Conservation (phyloP, 257 asterid species). For the Linaria vulgaris region DNA sequence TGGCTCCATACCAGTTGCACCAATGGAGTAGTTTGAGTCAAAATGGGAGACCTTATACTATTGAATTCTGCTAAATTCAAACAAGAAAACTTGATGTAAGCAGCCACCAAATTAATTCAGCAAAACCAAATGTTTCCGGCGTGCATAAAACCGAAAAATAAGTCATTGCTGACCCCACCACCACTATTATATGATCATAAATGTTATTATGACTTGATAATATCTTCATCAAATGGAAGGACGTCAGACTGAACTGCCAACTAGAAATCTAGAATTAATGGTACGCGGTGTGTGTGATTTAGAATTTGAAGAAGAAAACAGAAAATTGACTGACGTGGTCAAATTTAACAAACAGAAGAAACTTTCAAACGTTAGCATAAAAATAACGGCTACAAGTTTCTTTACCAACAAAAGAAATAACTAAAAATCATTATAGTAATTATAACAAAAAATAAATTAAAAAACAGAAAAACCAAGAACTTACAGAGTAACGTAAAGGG, state of each 20-base stretch:
- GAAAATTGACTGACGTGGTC: no score
- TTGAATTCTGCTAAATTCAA: neutral
- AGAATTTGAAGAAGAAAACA: no score
- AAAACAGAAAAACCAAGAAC: neutral
- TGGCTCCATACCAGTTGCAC: conserved; percentile 31
- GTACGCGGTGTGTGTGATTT: no score
- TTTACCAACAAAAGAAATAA: no score
- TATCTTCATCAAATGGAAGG: no score
- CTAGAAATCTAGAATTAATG: neutral
- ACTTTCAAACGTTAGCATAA: no score
- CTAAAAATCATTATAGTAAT: no score
- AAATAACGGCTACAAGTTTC: no score
- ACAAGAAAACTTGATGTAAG: conserved; percentile 17
- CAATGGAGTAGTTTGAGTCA: neutral
- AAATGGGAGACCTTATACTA: neutral
- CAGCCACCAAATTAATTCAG: neutral
- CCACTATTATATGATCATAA: conserved; percentile 26
- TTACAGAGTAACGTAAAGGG: conserved; percentile 7
- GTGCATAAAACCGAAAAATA: neutral
- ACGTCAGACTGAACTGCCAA: neutral
- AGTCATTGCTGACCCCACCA: conserved; percentile 21
- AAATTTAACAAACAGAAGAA: no score
- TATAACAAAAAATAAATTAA: neutral
- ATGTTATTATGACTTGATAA: neutral
- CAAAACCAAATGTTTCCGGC: conserved; percentile 2